These are phyloP conservation scores for Cicer chorassanicum DNA, from an alignment of 306 rosid species.

Conservation along the genomic window DNA sequence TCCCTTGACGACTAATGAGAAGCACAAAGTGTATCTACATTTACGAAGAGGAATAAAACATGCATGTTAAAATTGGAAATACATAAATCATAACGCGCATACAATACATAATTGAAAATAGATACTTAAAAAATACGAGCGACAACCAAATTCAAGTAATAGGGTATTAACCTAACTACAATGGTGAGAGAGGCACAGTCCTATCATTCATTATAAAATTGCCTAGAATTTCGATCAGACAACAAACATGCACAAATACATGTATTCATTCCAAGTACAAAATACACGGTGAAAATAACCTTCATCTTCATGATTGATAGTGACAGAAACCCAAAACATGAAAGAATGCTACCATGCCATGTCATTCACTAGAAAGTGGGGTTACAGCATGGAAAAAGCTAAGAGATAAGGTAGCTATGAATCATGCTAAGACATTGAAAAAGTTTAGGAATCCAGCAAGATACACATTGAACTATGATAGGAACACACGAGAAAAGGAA, in stretches of 20 bases:
- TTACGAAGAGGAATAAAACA: slow-evolving; percentile 28
- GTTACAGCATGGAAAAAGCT: neutral
- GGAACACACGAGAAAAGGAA: no score
- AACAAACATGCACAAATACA: neutral
- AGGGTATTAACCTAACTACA: slow-evolving; percentile 11
- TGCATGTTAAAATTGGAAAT: slow-evolving; percentile 28
- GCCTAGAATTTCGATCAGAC: neutral
- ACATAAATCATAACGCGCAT: neutral
- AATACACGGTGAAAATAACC: neutral
- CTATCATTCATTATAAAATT: slow-evolving; percentile 11
- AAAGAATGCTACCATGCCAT: neutral
- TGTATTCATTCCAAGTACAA: neutral
- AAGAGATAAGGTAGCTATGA: neutral
- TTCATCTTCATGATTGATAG: slow-evolving; percentile 6
- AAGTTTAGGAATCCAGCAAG: no score
- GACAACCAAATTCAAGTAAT: neutral
- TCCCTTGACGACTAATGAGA: slow-evolving; percentile 93
- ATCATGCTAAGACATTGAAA: neutral
- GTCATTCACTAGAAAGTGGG: no score
- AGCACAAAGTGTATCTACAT: slow-evolving; percentile 87
- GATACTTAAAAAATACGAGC: neutral
- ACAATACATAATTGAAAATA: neutral
- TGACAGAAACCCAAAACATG: neutral
- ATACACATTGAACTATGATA: no score
- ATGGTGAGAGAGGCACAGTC: neutral